These are phyloP conservation scores for Tetrahymena thermophila DNA, from an alignment of 73 alveolate species.

Conservation along the genomic window DNA sequence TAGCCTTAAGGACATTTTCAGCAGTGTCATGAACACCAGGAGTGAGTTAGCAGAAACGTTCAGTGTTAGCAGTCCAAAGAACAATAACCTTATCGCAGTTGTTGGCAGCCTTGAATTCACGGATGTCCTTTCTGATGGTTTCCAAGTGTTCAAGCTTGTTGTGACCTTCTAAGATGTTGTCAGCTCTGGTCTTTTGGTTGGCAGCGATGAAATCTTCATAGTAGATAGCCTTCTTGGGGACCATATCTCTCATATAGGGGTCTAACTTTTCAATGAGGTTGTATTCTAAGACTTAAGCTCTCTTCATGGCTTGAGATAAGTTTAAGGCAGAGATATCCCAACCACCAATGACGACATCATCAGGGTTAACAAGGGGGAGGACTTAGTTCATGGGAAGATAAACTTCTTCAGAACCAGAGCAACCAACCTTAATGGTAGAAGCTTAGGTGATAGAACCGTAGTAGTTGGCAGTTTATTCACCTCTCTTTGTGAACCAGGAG, in stretches of 20 bases:
- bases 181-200: constrained; percentile 90
- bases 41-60: constrained; percentile 63
- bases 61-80: constrained; percentile 90
- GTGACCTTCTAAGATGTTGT: constrained; percentile 78
- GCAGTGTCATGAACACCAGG: constrained; percentile 72
- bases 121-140: constrained; percentile 63
- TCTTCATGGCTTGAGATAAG: constrained; percentile 77
- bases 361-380: constrained; percentile 91
- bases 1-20: constrained; percentile 52
- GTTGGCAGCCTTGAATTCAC: constrained; percentile 65
- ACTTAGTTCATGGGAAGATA: constrained; percentile 80
- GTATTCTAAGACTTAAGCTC: constrained; percentile 80
- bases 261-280: constrained; percentile 41
- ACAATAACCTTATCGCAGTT: constrained; percentile 72
- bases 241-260: constrained; percentile 41
- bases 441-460: constrained; percentile 87
- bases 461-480: constrained; percentile 77
- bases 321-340: constrained; percentile 90
- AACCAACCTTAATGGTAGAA: constrained; percentile 78
- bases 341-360: constrained; percentile 76
- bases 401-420: constrained; percentile 46
- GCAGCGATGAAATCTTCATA: constrained; percentile 87
- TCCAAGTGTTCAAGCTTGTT: constrained; percentile 72
- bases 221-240: constrained; percentile 82
- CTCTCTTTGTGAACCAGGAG: constrained; percentile 87